These are phyloP conservation scores for Tuber borchii DNA, from an alignment of 495 filamentous ascomycete genomes.

Conservation along the genomic window DNA sequence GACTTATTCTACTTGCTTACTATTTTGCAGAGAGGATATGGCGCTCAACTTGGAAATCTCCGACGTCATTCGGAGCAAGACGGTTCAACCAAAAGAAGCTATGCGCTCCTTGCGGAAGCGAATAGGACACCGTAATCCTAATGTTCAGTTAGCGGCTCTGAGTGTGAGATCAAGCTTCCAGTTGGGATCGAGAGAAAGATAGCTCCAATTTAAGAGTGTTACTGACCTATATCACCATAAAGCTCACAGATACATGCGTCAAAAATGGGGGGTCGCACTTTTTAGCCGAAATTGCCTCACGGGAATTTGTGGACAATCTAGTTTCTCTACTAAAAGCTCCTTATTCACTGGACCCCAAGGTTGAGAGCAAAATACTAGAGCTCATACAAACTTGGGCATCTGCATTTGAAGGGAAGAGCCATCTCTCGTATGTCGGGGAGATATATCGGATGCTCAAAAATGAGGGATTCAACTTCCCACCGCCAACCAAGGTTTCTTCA, in stretches of 20 bases:
- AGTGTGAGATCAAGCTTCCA: slow-evolving; percentile 54
- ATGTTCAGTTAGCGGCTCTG: slow-evolving; percentile 84
- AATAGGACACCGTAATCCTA: slow-evolving; percentile 93
- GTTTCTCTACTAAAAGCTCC: slow-evolving; percentile 77
- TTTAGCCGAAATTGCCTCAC: slow-evolving; percentile 83
- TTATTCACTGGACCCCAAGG: slow-evolving; percentile 71
- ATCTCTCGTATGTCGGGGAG: slow-evolving; percentile 78
- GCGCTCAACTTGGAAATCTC: slow-evolving; percentile 95
- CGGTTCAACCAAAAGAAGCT: slow-evolving; percentile 90
- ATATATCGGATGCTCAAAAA: slow-evolving; percentile 72
- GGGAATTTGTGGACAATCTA: slow-evolving; percentile 97
- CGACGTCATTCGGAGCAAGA: slow-evolving; percentile 91
- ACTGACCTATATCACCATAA: slow-evolving; percentile 29
- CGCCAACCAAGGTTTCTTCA: slow-evolving; percentile 74
- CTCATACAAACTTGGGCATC: slow-evolving; percentile 90
- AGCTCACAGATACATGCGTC: slow-evolving; percentile 95
- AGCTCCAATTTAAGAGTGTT: not conserved
- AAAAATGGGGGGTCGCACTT: slow-evolving; percentile 99
- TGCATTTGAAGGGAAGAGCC: slow-evolving; percentile 76
- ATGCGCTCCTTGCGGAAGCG: slow-evolving; percentile 92
- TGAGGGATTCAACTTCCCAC: slow-evolving; percentile 86
- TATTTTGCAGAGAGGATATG: slow-evolving; percentile 73
- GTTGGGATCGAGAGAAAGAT: not conserved
- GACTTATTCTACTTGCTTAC: slow-evolving; percentile 15
- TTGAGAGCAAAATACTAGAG: slow-evolving; percentile 83